phyloP scores from a whole-genome alignment of 169 alveolate species.

The Plasmodium chabaudi region DNA sequence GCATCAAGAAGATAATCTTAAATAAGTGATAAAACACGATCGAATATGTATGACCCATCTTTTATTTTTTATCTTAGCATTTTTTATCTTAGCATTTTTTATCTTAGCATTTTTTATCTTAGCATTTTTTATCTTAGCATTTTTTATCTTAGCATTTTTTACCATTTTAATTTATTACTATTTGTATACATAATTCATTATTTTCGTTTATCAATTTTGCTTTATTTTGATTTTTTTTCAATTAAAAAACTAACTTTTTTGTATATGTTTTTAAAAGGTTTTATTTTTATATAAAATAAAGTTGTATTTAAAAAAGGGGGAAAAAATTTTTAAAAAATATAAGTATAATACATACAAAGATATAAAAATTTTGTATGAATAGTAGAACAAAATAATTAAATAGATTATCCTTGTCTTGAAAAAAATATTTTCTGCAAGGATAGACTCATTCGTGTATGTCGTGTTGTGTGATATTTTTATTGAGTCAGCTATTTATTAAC shows the following conservation, averaged over 20 bases:
- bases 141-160: no score
- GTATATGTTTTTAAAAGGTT: not conserved
- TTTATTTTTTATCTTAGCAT: not conserved
- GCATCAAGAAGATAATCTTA: conserved; percentile 91
- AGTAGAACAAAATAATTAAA: no score
- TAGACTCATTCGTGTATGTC: no score
- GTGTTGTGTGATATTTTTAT: no score
- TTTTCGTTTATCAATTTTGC: not conserved
- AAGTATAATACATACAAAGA: no score
- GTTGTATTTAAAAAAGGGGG: not conserved
- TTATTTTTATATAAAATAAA: not conserved
- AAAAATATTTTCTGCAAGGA: no score
- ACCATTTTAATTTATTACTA: not conserved
- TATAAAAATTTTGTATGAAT: no score
- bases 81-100: no score
- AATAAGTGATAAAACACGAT: not conserved
- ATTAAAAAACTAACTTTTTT: not conserved
- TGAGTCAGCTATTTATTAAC: no score
- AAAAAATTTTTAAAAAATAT: not conserved
- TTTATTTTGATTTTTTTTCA: not conserved
- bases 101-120: no score
- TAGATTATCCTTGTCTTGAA: no score
- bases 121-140: no score
- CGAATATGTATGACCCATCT: not conserved
- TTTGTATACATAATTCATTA: not conserved